Conservation (phyloP, 2,329 filamentous ascomycete species). For the Arthrobotrys entomopaga region DNA sequence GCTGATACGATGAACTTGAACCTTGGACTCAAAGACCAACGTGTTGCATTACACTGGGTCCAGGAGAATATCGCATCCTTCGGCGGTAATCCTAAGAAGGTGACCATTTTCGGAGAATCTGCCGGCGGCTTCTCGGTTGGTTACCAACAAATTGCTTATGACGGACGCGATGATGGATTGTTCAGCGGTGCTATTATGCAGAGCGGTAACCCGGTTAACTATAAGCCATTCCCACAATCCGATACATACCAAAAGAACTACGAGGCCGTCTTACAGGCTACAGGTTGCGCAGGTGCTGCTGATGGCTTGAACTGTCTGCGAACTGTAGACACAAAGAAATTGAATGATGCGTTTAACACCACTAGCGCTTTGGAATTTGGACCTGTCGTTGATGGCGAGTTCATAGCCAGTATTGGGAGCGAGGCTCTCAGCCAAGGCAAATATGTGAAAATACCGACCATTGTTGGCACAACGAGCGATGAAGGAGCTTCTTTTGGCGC, state of each 20-base stretch:
- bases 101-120: constrained; percentile 74
- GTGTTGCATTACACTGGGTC: constrained; percentile 70
- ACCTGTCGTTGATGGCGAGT: constrained; percentile 69
- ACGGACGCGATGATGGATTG: constrained; percentile 67
- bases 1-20: constrained; percentile 67
- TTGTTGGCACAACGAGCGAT: constrained; percentile 73
- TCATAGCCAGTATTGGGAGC: constrained; percentile 67
- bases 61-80: constrained; percentile 70
- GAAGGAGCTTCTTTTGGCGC: constrained; percentile 69
- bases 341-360: constrained; percentile 67
- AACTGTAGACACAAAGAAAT: constrained; percentile 68
- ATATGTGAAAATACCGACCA: constrained; percentile 73
- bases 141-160: constrained; percentile 67
- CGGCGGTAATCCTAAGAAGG: constrained; percentile 69
- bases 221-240: constrained; percentile 69
- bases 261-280: constrained; percentile 69
- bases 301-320: constrained; percentile 76
- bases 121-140: constrained; percentile 67
- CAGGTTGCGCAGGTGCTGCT: constrained; percentile 68
- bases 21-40: constrained; percentile 72
- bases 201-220: constrained; percentile 65
- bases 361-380: constrained; percentile 62
- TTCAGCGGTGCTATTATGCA: constrained; percentile 68
- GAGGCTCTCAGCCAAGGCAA: constrained; percentile 68
- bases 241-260: constrained; percentile 71